Evolutionary conservation across 2,329 filamentous ascomycete genomes (phyloP), one percentile per base, ranked within the genome.

Genomic region (Graphilbum fragrans): DNA sequence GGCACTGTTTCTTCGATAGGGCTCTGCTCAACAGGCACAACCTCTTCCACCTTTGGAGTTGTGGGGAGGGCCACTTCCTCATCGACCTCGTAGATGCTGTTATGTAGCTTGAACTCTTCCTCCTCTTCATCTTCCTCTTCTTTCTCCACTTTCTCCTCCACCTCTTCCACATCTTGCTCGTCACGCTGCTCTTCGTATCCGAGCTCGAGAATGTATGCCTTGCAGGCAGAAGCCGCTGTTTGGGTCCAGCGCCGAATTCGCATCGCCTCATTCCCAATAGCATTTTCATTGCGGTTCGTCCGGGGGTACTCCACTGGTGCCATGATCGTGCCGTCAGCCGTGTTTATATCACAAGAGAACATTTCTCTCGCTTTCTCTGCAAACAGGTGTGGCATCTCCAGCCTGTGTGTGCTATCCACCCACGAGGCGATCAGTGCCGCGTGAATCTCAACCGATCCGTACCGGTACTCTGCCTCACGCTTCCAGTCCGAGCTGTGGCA

Each of bases 261-360:
- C 10, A 25, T 39, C 9, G 9, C 10, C 3, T 34, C 21, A 6
- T 38, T 33, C 7, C 39, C 35, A n/a, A 39, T 22, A 20, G 17
- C 4, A 17, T 33, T 45, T 7, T 16, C 20, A 22, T 50, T 38
- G 5, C 45, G 48, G 4, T 55, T 38, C 2, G 60, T 59, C 0
- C 53, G 46, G 1, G 62, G 58, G 11, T 63, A 55, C 0, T 51
- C 27, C 2, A 66, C 32, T 0, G 59, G 58, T 0, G 49, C 34
- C 16, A 65, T 25, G 5, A 67, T 47, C 4, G 41, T 9, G 4
- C 66, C 66, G 0, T 53, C 61, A 2, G 35, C 18, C 0, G 65
- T 53, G 38, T 70, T 50, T 3, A 70, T 50, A 17, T 65, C 65
- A 19, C 52, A 52, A 2, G 42, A 19, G 35, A 43, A 50, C 45